phyloP scores from a whole-genome alignment of 768 basidiomycete species.

The Podaxis carcinomalis region DNA sequence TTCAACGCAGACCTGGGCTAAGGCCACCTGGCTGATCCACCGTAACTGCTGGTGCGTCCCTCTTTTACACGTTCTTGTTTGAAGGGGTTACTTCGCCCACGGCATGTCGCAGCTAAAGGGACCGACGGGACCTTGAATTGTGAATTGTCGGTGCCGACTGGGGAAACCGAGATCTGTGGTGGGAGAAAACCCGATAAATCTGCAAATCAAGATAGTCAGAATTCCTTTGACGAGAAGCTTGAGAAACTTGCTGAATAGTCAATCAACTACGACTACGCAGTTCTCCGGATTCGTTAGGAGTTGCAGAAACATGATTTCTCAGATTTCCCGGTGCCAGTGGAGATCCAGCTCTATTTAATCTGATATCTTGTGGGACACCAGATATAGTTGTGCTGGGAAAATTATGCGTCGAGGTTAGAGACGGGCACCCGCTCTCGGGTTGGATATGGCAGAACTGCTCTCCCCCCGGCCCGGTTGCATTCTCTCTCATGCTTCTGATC shows the following conservation, averaged over 20 bases:
- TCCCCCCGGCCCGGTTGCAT: background rate
- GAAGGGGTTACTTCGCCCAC: background rate
- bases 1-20: background rate
- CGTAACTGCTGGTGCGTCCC: background rate
- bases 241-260: background rate
- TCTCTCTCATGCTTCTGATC: background rate
- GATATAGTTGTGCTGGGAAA: background rate
- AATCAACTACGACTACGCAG: background rate
- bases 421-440: constrained; percentile 2
- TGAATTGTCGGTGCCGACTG: constrained; percentile 3
- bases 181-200: background rate
- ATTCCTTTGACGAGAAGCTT: background rate
- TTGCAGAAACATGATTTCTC: background rate
- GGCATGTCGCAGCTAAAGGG: background rate
- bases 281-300: constrained; percentile 1
- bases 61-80: background rate
- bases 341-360: background rate
- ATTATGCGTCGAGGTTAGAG: background rate
- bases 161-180: background rate
- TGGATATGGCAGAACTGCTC: background rate
- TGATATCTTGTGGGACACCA: background rate
- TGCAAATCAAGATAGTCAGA: background rate
- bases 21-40: background rate
- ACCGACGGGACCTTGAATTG: background rate
- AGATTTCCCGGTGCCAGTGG: background rate